Evolutionary conservation across 306 rosid species (phyloP).

Genomic region (Cucurbita moschata): DNA sequence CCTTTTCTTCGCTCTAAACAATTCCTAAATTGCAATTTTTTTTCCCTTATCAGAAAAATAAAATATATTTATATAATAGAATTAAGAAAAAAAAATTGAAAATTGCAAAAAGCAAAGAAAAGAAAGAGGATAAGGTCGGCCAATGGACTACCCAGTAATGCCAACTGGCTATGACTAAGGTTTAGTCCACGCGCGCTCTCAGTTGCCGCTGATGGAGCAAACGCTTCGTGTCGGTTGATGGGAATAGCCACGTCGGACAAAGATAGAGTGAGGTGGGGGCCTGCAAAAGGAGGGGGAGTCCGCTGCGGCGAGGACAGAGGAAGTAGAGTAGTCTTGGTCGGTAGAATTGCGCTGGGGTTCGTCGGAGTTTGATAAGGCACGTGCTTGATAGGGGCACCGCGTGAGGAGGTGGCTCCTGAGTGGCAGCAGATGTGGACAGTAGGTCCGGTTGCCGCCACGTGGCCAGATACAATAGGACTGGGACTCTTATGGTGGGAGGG

Average conservation of each 20-base stretch:
- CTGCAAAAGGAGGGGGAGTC: neutral
- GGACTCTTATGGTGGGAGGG: neutral
- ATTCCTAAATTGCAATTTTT: conserved; percentile 18
- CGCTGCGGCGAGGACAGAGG: neutral
- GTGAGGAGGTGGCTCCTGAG: neutral
- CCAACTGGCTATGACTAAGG: conserved; percentile 27
- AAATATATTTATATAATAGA: neutral
- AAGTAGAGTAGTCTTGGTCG: neutral
- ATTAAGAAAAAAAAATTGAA: neutral
- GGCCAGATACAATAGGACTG: neutral
- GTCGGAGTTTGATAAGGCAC: neutral
- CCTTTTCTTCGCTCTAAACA: conserved; percentile 11
- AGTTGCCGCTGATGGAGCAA: neutral
- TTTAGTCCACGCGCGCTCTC: conserved; percentile 19
- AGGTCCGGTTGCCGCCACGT: neutral
- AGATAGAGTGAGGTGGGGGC: neutral
- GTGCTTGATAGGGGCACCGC: conserved; percentile 5
- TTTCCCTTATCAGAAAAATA: conserved; percentile 11
- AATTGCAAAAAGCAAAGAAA: neutral
- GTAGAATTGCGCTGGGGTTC: neutral
- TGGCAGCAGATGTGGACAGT: neutral
- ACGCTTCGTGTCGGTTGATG: neutral
- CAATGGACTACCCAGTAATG: conserved; percentile 27
- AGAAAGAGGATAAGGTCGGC: conserved; percentile 41
- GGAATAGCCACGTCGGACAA: neutral